These are phyloP conservation scores for Tephrocybe rancida DNA, from an alignment of 768 basidiomycete species.

Conservation along the genomic window DNA sequence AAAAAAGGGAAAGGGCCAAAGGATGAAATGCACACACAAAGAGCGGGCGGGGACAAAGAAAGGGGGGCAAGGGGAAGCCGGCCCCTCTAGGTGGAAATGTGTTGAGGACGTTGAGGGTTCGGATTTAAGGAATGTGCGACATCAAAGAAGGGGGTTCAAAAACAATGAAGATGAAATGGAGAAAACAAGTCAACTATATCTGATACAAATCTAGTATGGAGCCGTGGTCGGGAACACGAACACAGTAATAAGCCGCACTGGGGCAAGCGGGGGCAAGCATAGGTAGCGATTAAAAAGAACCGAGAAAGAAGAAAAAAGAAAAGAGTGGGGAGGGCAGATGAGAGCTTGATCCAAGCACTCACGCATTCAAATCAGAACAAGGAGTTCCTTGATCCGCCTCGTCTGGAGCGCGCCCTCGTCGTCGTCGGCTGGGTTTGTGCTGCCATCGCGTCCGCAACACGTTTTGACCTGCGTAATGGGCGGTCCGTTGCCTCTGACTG, in stretches of 20 bases:
- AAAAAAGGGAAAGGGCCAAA: conserved; percentile 4
- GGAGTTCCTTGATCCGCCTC: conserved; percentile 42
- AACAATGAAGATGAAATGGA: not conserved
- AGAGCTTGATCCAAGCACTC: conserved; percentile 9
- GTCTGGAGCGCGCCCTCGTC: conserved; percentile 35
- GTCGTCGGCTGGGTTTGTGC: conserved; percentile 45
- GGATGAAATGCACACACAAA: not conserved
- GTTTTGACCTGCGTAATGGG: conserved; percentile 63
- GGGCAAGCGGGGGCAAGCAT: conserved; percentile 7
- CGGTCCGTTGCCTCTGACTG: conserved; percentile 22
- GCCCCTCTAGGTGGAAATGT: not conserved
- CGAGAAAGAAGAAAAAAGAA: conserved; percentile 8
- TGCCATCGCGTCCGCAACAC: conserved; percentile 63
- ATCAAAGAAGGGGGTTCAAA: conserved; percentile 8
- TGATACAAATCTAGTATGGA: conserved; percentile 32
- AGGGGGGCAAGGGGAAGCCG: not conserved
- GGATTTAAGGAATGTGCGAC: not conserved
- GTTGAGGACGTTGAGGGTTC: conserved; percentile 3
- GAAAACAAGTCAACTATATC: conserved; percentile 25
- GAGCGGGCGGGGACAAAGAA: not conserved
- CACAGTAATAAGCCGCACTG: conserved; percentile 13
- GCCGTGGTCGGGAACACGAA: conserved; percentile 10
- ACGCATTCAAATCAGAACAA: conserved; percentile 31
- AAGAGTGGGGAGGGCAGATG: conserved; percentile 2
- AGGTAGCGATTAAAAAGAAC: conserved; percentile 6